These are phyloP conservation scores for Emergomyces orientalis DNA, from an alignment of 2,329 filamentous ascomycete genomes.

Conservation along the genomic window DNA sequence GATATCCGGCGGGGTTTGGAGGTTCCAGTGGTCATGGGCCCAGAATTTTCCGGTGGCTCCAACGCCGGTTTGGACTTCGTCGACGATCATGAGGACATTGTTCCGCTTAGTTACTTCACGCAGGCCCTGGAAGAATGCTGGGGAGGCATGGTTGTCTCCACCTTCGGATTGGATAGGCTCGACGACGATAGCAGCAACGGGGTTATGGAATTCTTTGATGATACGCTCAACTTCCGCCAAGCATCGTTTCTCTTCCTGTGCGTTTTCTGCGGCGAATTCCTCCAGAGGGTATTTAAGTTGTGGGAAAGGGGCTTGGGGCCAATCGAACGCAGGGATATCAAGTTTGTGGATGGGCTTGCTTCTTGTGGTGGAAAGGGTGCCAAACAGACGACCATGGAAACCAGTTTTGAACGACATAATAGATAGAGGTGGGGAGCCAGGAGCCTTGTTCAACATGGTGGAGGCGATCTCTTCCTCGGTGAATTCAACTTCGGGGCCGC, in stretches of 20 bases:
- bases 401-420: constrained; percentile 82
- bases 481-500: constrained; percentile 68
- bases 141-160: constrained; percentile 86
- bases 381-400: constrained; percentile 88
- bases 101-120: constrained; percentile 60
- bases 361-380: constrained; percentile 76
- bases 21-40: constrained; percentile 92
- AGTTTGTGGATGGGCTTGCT: constrained; percentile 93
- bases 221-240: constrained; percentile 75
- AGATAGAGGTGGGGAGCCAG: constrained; percentile 68
- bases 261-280: constrained; percentile 69
- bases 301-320: constrained; percentile 85
- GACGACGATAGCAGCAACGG: constrained; percentile 71
- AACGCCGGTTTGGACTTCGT: constrained; percentile 89
- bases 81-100: constrained; percentile 75
- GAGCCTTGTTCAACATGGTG: constrained; percentile 71
- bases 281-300: constrained; percentile 77
- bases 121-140: constrained; percentile 76
- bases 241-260: constrained; percentile 68
- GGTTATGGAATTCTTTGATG: constrained; percentile 67
- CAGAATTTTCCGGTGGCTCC: constrained; percentile 92
- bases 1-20: constrained; percentile 73
- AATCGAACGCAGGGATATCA: constrained; percentile 90
- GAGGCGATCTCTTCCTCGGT: constrained; percentile 63
- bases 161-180: constrained; percentile 92